Evolutionary conservation across 2,329 filamentous ascomycete species (phyloP).

Genomic region (Didymella pomorum): DNA sequence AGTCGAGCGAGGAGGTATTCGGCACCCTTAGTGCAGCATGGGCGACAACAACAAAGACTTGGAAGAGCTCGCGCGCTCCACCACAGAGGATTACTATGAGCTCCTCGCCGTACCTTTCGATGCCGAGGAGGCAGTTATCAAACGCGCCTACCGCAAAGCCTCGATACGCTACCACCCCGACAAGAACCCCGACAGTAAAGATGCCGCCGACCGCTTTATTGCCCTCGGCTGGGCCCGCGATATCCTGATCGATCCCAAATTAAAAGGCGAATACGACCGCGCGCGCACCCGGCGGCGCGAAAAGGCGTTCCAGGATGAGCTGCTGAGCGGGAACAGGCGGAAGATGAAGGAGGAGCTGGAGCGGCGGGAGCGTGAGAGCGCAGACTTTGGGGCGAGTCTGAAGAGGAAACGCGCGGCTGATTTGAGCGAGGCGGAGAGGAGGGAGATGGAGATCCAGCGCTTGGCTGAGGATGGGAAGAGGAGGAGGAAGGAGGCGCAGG

Average conservation of each 20-base stretch:
- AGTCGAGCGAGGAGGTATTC: too few relatives aligned
- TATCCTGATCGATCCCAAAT: constrained; percentile 74
- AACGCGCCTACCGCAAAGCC: constrained; percentile 82
- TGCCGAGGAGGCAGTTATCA: constrained; percentile 74
- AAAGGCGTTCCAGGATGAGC: constrained; percentile 73
- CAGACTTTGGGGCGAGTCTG: constrained; percentile 41
- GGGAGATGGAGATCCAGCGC: constrained; percentile 60
- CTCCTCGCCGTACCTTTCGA: constrained; percentile 73
- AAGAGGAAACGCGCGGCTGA: constrained; percentile 57
- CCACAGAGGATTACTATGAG: constrained; percentile 73
- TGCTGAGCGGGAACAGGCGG: constrained; percentile 75
- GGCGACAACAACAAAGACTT: constrained; percentile 52
- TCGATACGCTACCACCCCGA: constrained; percentile 94
- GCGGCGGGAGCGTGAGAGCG: constrained; percentile 68
- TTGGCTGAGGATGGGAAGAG: constrained; percentile 60
- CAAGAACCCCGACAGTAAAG: constrained; percentile 70
- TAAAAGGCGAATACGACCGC: constrained; percentile 80
- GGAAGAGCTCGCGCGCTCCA: constrained; percentile 52
- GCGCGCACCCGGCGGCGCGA: constrained; percentile 74
- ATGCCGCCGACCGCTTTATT: constrained; percentile 83
- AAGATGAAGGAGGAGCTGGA: constrained; percentile 89
- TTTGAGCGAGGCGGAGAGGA: constrained; percentile 63
- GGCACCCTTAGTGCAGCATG: constrained; percentile 34
- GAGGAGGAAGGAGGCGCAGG: constrained; percentile 63
- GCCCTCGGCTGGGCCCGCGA: constrained; percentile 86